Base-by-base conservation (phyloP, 345 rosid species). In the Eucalyptus camaldulensis region DNA sequence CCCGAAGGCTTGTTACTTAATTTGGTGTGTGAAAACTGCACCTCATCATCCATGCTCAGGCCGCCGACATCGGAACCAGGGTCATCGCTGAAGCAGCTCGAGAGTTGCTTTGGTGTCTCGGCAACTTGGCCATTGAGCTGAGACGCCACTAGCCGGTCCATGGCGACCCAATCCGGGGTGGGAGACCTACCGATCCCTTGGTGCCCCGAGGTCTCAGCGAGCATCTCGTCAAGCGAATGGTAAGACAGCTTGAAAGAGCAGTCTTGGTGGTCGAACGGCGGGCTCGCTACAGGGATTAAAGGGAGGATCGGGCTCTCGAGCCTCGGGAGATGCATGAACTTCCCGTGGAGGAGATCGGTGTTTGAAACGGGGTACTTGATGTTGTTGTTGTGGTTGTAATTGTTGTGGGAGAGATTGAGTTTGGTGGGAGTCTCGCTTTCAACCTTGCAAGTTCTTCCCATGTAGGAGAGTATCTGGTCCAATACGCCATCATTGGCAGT, bases 401-500 rank as follows among this genome's bases (percentile, higher is more conserved):
- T 83, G 80, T 19, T 86, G 88, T 83, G 58, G 88, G 86, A n/a
- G 81, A 88, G 43, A 44, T 89, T 90, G 58, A 49, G 62, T 86
- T 83, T 89, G 86, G 86, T 33, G 24, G 51, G 49, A 21, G 90
- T 31, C 65, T 90, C 92, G 21, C 51, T 91, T 88, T 93, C 93
- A 89, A 88, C 89, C 91, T 93, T 92, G 90, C 94, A 92, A 86
- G 91, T 89, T 25, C 90, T 91, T 89, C 95, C 95, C 95, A 94
- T 92, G 85, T 92, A 94, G 31, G 91, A 83, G 56, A 94, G 93
- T 89, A 94, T 92, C 80, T 94, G 95, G 85, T 94, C 93, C 33
- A 94, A 91, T 69, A 94, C 94, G 8, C 92, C 92, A 17, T 91
- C 92, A 27, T 86, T 86, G 37, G 87, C 89, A 47, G 87, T 89